These are phyloP conservation scores for Boletus fagicola DNA, from an alignment of 768 basidiomycete species.

Conservation along the genomic window DNA sequence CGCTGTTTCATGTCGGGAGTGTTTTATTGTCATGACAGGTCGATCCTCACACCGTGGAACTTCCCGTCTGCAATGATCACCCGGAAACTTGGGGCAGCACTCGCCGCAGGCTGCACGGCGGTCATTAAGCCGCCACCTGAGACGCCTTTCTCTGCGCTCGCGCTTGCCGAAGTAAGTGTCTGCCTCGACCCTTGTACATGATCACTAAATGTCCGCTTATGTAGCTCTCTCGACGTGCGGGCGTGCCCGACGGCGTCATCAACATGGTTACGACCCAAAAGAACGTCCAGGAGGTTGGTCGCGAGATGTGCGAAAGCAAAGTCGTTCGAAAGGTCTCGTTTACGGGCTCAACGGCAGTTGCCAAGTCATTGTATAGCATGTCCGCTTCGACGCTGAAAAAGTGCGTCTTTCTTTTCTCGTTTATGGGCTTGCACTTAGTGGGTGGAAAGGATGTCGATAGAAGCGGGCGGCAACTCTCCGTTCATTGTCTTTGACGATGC, in stretches of 20 bases:
- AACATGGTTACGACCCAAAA: slow-evolving; percentile 90
- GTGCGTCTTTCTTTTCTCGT: slow-evolving; percentile 37
- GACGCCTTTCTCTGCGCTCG: slow-evolving; percentile 90
- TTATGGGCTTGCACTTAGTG: not conserved
- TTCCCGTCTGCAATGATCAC: slow-evolving; percentile 96
- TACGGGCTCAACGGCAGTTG: slow-evolving; percentile 84
- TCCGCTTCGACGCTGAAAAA: slow-evolving; percentile 80
- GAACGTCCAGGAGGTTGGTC: slow-evolving; percentile 83
- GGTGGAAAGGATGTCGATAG: slow-evolving; percentile 56
- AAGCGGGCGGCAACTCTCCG: slow-evolving; percentile 92
- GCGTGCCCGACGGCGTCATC: slow-evolving; percentile 91
- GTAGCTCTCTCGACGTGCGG: slow-evolving; percentile 83
- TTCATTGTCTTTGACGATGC: slow-evolving; percentile 98
- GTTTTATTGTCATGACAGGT: slow-evolving; percentile 40
- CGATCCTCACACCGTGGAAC: slow-evolving; percentile 86
- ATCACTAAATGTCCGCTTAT: not conserved
- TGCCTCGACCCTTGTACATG: not conserved
- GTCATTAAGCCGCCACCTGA: slow-evolving; percentile 96
- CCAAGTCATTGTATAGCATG: slow-evolving; percentile 70
- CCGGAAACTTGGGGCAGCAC: slow-evolving; percentile 83
- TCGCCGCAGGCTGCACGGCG: slow-evolving; percentile 94
- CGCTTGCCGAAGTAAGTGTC: slow-evolving; percentile 74
- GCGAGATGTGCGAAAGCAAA: slow-evolving; percentile 90
- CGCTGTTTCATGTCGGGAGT: not conserved
- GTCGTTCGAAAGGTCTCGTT: slow-evolving; percentile 86